These are phyloP conservation scores for Drechslerella dactyloides DNA, from an alignment of 2,329 filamentous ascomycete genomes.

Conservation along the genomic window DNA sequence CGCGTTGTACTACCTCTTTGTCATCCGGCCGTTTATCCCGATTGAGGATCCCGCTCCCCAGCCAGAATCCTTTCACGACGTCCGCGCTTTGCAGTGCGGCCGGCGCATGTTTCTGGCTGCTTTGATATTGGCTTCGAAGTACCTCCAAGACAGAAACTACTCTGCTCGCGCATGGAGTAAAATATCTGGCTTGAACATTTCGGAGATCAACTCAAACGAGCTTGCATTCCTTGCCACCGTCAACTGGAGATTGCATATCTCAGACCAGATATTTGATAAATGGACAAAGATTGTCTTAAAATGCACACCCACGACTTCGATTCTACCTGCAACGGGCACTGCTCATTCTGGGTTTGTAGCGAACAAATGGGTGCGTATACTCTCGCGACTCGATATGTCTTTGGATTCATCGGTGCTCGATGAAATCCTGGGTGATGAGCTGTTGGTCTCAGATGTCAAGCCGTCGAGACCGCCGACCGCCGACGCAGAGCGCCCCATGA, in stretches of 20 bases:
- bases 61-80: constrained; percentile 61
- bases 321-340: constrained; percentile 23
- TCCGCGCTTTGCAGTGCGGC: constrained; percentile 87
- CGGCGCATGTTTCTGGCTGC: constrained; percentile 96
- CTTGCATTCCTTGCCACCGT: constrained; percentile 87
- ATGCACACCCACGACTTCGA: constrained; percentile 68
- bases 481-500: not conserved
- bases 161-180: constrained; percentile 98
- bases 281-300: constrained; percentile 93
- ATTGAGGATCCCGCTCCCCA: constrained; percentile 59
- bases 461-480: not conserved
- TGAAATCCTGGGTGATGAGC: constrained; percentile 29
- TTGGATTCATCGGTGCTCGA: constrained; percentile 30
- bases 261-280: constrained; percentile 83
- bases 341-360: constrained; percentile 9
- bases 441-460: constrained; percentile 13
- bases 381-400: constrained; percentile 22
- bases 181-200: constrained; percentile 91
- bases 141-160: constrained; percentile 96
- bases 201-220: constrained; percentile 97
- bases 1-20: constrained; percentile 90
- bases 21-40: constrained; percentile 89
- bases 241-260: constrained; percentile 93
- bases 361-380: constrained; percentile 37
- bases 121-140: constrained; percentile 95